These are phyloP conservation scores for Lactarius sp. DNA, from an alignment of 768 basidiomycete species.

Conservation along the genomic window DNA sequence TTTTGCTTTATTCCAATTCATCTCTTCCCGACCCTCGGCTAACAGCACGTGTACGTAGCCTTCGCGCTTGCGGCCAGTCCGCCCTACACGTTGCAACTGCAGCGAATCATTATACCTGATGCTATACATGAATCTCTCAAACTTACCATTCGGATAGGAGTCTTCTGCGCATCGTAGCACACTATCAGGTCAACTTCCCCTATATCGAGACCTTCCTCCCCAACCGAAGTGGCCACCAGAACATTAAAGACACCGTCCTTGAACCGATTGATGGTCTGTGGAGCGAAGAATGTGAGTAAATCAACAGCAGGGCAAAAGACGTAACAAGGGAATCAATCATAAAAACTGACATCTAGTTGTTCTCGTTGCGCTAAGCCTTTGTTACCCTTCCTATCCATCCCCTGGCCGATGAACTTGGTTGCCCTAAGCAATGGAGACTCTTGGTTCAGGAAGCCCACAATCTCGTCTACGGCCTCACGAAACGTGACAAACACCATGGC, in stretches of 20 bases:
- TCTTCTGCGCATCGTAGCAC: slow-evolving; percentile 96
- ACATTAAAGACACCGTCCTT: slow-evolving; percentile 86
- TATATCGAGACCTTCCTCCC: slow-evolving; percentile 97
- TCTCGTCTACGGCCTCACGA: slow-evolving; percentile 86
- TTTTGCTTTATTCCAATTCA: slow-evolving; percentile 85
- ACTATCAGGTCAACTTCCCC: slow-evolving; percentile 95
- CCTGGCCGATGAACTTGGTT: slow-evolving; percentile 87
- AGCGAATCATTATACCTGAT: not conserved
- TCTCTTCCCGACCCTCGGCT: slow-evolving; percentile 85
- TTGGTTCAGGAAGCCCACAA: slow-evolving; percentile 71
- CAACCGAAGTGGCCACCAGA: slow-evolving; percentile 92
- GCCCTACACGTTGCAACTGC: slow-evolving; percentile 91
- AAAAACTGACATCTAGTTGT: slow-evolving; percentile 67
- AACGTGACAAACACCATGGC: slow-evolving; percentile 96
- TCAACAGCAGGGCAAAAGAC: not conserved
- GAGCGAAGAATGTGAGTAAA: not conserved
- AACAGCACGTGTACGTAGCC: slow-evolving; percentile 90
- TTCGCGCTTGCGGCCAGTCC: slow-evolving; percentile 88
- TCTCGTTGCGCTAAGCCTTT: slow-evolving; percentile 90
- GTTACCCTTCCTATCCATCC: slow-evolving; percentile 74
- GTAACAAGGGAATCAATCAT: slow-evolving; percentile 1
- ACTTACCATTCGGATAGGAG: slow-evolving; percentile 90
- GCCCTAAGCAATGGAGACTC: slow-evolving; percentile 78
- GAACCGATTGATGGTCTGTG: slow-evolving; percentile 80
- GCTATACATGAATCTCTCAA: not conserved